Conservation (phyloP, 176 grass and related monocot genomes). For the Carex cristatella region DNA sequence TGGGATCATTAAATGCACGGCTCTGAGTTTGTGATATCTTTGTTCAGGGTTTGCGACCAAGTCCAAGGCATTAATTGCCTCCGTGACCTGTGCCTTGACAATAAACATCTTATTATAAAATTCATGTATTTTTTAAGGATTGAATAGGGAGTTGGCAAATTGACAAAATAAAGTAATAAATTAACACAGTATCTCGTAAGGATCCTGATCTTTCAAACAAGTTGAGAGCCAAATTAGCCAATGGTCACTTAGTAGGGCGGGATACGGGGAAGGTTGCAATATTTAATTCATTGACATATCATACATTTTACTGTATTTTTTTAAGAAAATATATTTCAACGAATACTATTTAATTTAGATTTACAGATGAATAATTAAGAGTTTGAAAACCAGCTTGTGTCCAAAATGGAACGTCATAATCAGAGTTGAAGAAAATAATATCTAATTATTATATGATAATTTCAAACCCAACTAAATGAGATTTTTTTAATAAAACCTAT, state of each 20-base stretch:
- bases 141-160: background rate
- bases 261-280: background rate
- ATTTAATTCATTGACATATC: constrained; percentile 2
- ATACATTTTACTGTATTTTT: background rate
- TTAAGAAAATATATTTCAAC: background rate
- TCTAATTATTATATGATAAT: background rate
- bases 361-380: background rate
- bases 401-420: background rate
- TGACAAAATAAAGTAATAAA: background rate
- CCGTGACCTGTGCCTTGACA: background rate
- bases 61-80: background rate
- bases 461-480: background rate
- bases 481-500: no score
- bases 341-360: background rate
- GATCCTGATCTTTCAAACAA: background rate
- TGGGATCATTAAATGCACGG: background rate
- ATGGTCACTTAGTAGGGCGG: background rate
- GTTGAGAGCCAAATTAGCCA: constrained; percentile 5
- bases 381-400: background rate
- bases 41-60: background rate
- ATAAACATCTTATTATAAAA: background rate
- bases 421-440: background rate
- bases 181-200: background rate
- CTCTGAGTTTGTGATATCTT: background rate
- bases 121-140: background rate